phyloP scores from a whole-genome alignment of 2,329 filamentous ascomycete species.

The Beauveria sp. region DNA sequence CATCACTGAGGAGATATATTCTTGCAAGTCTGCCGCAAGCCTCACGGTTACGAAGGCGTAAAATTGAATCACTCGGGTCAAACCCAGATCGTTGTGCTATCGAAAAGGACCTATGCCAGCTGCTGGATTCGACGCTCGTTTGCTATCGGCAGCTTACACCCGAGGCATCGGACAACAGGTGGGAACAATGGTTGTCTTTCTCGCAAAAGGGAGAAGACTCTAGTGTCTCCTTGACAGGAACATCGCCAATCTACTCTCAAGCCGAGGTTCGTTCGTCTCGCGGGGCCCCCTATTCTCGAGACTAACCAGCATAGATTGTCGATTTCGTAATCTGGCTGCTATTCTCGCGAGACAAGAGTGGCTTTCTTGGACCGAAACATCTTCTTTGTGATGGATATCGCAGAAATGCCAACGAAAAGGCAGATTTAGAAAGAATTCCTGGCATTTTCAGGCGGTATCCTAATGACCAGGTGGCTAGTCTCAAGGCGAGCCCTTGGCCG shows the following conservation, averaged over 20 bases:
- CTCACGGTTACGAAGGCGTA: conserved; percentile 55
- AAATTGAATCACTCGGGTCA: conserved; percentile 41
- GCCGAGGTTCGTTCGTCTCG: conserved; percentile 46
- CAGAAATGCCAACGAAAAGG: conserved; percentile 30
- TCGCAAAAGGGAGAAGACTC: conserved; percentile 56
- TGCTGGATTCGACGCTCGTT: conserved; percentile 66
- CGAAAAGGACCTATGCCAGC: conserved; percentile 38
- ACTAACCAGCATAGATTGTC: conserved; percentile 50
- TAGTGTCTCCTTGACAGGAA: conserved; percentile 43
- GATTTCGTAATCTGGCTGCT: conserved; percentile 72
- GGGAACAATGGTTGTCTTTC: conserved; percentile 51
- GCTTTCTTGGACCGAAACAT: conserved; percentile 53
- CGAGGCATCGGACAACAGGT: conserved; percentile 23
- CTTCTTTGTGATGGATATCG: conserved; percentile 79
- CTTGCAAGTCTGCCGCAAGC: conserved; percentile 56
- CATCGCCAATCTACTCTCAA: conserved; percentile 46
- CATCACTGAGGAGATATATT: conserved; percentile 64
- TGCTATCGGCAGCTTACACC: conserved; percentile 35
- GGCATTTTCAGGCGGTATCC: conserved; percentile 57
- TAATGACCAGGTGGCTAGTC: conserved; percentile 60
- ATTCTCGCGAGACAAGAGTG: conserved; percentile 51
- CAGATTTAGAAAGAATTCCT: conserved; percentile 43
- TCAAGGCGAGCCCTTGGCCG: conserved; percentile 70
- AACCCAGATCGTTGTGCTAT: conserved; percentile 19
- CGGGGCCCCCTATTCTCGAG: not conserved